These are phyloP conservation scores for Nissolia schottii DNA, from an alignment of 306 rosid genomes.

Conservation along the genomic window DNA sequence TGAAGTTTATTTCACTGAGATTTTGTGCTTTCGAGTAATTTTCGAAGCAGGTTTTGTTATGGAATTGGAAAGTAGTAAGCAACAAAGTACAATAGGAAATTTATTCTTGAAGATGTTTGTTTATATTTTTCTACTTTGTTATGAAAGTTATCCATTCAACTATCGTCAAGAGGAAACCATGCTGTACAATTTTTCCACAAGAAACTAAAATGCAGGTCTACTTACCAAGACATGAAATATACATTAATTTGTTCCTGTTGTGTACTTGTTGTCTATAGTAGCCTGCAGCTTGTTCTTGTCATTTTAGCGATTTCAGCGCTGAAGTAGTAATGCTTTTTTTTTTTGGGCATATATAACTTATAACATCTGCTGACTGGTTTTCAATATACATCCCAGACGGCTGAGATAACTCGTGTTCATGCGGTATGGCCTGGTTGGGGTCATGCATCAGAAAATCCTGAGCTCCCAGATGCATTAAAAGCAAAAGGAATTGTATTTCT, in stretches of 20 bases:
- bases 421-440: conserved; percentile 99
- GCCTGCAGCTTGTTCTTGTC: not conserved
- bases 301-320: conserved; percentile 4
- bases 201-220: not conserved
- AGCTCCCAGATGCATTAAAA: conserved; percentile 90
- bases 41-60: not conserved
- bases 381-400: conserved; percentile 54
- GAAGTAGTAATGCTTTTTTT: conserved; percentile 7
- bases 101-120: not conserved
- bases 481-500: conserved; percentile 92
- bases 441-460: conserved; percentile 98
- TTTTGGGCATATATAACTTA: not conserved
- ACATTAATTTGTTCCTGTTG: conserved; percentile 3
- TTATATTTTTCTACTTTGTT: not conserved
- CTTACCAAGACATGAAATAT: conserved; percentile 6
- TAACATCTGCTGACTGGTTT: conserved; percentile 5
- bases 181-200: not conserved
- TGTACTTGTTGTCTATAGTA: conserved; percentile 19
- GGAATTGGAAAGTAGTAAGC: conserved; percentile 5
- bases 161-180: not conserved
- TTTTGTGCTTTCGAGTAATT: conserved; percentile 8
- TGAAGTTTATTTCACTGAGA: conserved; percentile 17
- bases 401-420: conserved; percentile 94
- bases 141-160: not conserved
- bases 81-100: not conserved